Percentiles rank a stretch among this genome's conserved stretches.
phyloP scores from a whole-genome alignment of 2,329 filamentous ascomycete genomes.

The Pseudogymnoascus sp. region DNA sequence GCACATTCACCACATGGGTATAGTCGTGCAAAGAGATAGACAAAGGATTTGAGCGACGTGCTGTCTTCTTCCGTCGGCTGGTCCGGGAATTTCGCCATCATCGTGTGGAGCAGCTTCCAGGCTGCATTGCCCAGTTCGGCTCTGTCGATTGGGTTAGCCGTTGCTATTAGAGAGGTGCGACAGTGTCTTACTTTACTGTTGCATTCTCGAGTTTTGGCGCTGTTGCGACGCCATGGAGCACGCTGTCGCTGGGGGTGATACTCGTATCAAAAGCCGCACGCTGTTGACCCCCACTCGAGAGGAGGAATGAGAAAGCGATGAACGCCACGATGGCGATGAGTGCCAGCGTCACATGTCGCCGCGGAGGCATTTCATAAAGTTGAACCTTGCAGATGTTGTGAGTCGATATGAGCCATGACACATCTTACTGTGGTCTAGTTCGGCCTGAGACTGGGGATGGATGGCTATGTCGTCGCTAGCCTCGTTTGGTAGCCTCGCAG shows the following conservation, averaged over 20 bases:
- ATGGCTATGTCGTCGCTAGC: background rate
- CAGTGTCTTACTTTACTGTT: constrained; percentile 58
- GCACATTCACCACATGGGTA: constrained; percentile 68
- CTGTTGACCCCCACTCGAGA: constrained; percentile 27
- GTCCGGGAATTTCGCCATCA: constrained; percentile 63
- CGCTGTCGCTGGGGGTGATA: constrained; percentile 26
- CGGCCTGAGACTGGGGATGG: background rate
- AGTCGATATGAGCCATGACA: constrained; percentile 3
- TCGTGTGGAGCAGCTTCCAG: constrained; percentile 66
- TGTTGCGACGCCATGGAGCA: constrained; percentile 63
- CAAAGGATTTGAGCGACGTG: constrained; percentile 55
- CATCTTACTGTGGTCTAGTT: background rate
- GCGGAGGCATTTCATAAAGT: constrained; percentile 24
- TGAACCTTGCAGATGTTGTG: constrained; percentile 2
- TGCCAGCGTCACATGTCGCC: constrained; percentile 44
- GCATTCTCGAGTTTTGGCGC: constrained; percentile 78
- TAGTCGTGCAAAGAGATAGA: constrained; percentile 59
- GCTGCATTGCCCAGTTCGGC: constrained; percentile 58
- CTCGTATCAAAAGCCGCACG: constrained; percentile 18
- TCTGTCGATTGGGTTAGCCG: constrained; percentile 19
- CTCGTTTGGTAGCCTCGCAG: constrained; percentile 6
- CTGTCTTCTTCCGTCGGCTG: constrained; percentile 56
- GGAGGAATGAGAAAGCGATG: constrained; percentile 53
- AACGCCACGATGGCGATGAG: constrained; percentile 49
- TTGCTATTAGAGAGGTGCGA: background rate